These are phyloP conservation scores for Xerophyta viscosa DNA, from an alignment of 106 monocot genomes.

Conservation along the genomic window DNA sequence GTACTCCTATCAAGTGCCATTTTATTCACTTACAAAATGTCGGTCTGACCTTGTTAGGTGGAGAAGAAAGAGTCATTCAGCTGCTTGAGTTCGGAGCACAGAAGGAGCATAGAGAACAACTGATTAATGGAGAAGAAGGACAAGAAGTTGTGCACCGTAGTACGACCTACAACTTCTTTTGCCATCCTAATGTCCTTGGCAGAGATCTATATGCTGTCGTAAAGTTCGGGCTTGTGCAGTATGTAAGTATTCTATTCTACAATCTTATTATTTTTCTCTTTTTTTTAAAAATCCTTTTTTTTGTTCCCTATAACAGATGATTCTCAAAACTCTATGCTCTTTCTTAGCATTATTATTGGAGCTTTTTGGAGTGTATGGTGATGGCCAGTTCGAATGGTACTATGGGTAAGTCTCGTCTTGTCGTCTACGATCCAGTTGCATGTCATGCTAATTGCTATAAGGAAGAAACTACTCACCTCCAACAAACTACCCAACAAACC, in stretches of 20 bases:
- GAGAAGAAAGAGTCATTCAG: neutral
- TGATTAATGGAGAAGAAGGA: neutral
- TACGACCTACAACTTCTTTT: conserved; percentile 34
- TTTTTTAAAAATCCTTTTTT: neutral
- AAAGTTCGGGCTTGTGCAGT: conserved; percentile 77
- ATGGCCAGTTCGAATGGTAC: conserved; percentile 84
- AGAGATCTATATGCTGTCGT: conserved; percentile 51
- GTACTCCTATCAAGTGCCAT: neutral
- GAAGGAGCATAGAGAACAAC: neutral
- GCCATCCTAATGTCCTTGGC: conserved; percentile 45
- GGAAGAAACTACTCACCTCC: no score
- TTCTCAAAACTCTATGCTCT: conserved; percentile 74
- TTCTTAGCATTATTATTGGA: conserved; percentile 70
- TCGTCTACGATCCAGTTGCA: no score
- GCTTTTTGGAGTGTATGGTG: conserved; percentile 75
- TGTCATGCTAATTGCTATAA: no score
- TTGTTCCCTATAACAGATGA: no score
- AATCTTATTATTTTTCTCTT: neutral
- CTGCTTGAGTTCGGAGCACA: neutral
- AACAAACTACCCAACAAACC: no score
- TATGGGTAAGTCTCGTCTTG: conserved; percentile 57
- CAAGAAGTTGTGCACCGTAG: neutral
- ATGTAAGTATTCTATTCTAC: conserved; percentile 35
- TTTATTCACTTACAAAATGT: neutral
- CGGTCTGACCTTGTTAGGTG: neutral